Base-by-base conservation (phyloP, 2,329 filamentous ascomycete genomes). In the Clarireedia paspali region DNA sequence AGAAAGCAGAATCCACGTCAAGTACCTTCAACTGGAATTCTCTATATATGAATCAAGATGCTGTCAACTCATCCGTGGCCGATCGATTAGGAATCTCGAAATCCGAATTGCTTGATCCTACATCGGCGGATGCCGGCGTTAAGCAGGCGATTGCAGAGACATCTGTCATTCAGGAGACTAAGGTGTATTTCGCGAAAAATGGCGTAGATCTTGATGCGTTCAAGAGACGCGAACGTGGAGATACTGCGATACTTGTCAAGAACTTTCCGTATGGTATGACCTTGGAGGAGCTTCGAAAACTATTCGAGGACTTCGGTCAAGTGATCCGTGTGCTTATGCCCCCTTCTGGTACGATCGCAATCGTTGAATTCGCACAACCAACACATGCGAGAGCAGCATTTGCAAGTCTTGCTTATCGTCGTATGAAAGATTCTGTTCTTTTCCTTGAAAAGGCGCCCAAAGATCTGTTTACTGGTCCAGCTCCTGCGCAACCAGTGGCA, bases 31-130 rank as follows among this genome's bases (percentile, higher is more conserved):
- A 92, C 70, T 99, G 94, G 94, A 99, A 99, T 75, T 92, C 91
- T n/a, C 77, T 99, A n/a, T 99, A 94, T 72, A 95, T 99, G 88
- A 96, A 88, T 72, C 88, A 90, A 74, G 91, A 99, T 75, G 89
- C 94, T 50, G 91, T 99, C 52, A 91, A 96, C 73, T 84, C 89
- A 49, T 95, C 91, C 5, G 83, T 96, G 59, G 90, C 94, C 48
- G 83, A 86, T 67, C 87, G 91, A 53, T 78, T 99, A 56, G 91
- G 92, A 47, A 82, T 99, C 56, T 87, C 88, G 55, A 99, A 99
- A 75, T 85, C 90, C 10, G 91, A 96, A 65, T 74, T 99, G 56
- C 78, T 99, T 47, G 92, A 99, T 72, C 94, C 92, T n/a, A 96
- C 92, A 4, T 96, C 89, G 57, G 85, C 92, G 55, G 91, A 96